A percentile compares a stretch with the other conserved stretches of the same genome.
Conservation (phyloP, 176 grass and related monocot genomes). For the Phoenix dactylifera region DNA sequence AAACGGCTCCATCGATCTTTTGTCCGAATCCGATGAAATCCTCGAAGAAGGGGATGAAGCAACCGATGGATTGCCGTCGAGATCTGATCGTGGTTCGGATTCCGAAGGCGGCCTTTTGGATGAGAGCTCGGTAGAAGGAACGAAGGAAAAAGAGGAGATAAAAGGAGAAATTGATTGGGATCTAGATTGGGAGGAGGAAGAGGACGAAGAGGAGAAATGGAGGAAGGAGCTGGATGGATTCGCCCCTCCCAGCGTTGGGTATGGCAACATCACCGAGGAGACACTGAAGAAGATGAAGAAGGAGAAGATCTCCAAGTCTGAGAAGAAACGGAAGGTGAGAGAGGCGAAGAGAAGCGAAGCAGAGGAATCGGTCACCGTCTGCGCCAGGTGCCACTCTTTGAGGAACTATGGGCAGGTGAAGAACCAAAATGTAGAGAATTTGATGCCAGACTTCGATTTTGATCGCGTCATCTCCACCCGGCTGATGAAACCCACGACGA, state of each 20-base stretch:
- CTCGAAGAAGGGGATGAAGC: conserved; percentile 31
- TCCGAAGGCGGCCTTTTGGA: conserved; percentile 19
- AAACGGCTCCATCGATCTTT: not conserved
- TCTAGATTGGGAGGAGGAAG: conserved; percentile 27
- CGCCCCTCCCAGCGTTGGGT: conserved; percentile 50
- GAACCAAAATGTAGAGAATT: conserved; percentile 74
- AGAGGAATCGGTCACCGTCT: conserved; percentile 42
- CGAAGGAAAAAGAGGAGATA: conserved; percentile 27
- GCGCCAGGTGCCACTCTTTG: conserved; percentile 73
- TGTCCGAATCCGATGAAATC: conserved; percentile 34
- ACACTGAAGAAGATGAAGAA: conserved; percentile 54
- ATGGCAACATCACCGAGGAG: conserved; percentile 72
- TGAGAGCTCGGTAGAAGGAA: conserved; percentile 11
- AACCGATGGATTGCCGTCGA: conserved; percentile 3
- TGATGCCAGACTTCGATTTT: conserved; percentile 93
- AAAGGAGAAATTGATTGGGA: conserved; percentile 34
- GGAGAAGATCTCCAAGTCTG: conserved; percentile 74
- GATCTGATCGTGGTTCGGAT: conserved; percentile 19
- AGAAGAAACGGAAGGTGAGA: conserved; percentile 48
- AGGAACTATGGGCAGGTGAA: conserved; percentile 87
- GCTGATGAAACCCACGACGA: conserved; percentile 53
- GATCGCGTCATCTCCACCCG: conserved; percentile 70
- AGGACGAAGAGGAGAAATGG: conserved; percentile 50
- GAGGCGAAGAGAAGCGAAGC: conserved; percentile 42
- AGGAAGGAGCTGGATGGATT: conserved; percentile 75